Base-by-base conservation (phyloP, 495 filamentous ascomycete genomes). In the Jackrogersella minutella region DNA sequence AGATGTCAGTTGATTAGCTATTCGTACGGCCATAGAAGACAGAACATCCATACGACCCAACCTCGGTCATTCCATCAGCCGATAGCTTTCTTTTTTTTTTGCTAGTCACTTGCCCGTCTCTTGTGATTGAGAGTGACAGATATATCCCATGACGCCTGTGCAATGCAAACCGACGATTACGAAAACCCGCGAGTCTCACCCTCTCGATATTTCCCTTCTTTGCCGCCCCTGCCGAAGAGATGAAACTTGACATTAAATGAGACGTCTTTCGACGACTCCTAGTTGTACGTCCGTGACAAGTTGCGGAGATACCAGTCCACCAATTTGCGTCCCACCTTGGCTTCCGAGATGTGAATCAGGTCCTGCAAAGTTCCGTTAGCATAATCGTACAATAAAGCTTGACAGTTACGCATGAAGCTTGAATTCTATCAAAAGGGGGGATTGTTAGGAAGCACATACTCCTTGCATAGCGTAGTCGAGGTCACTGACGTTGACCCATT, bases 261-360 rank as follows among this genome's bases (percentile, higher is more conserved):
- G 11, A 49, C 34, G 28, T 30, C 17, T 30, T 31, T 44, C 8
- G 34, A 36, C 14, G 26, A 26, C 30, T 30, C 58, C 67, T 68
- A 78, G 68, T 79, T 77, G 81, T 99, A 99, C 47, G 93, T 96
- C 70, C 95, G 88, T 43, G 93, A 89, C 71, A 99, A 84, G 81
- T 99, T 99, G 71, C 96, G 88, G 72, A 99, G 86, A 79, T 99
- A 99, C 95, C 95, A 99, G 81, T 99, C 95, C 57, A 98, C 94
- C 74, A 99, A 80, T 79, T 93, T 93, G 64, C 95, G 86, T 63
- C 95, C 96, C 47, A 97, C 92, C 87, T 99, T 99, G 58, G 94
- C 96, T 81, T 99, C 95, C 43, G 94, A 97, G 69, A 98, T 93
- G 79, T 99, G 95, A 75, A 99, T 97, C 62, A 99, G 81, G 78